phyloP scores from a whole-genome alignment of 495 filamentous ascomycete genomes.

The Penicillium maclennaniae region DNA sequence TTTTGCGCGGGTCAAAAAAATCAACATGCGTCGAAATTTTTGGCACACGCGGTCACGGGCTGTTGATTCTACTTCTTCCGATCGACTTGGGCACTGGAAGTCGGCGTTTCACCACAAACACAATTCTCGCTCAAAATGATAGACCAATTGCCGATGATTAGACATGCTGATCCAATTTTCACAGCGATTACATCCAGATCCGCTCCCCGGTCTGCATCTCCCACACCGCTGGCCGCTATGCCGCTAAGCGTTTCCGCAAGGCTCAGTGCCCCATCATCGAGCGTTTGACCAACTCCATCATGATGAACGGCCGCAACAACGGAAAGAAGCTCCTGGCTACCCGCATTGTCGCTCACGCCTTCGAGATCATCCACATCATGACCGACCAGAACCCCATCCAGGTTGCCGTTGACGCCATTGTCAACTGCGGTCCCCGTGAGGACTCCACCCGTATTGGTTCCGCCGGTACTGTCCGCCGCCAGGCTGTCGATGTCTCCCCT shows the following conservation, averaged over 20 bases:
- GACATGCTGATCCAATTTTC: constrained; percentile 17
- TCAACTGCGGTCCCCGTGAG: constrained; percentile 99
- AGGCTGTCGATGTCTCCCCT: constrained; percentile 99
- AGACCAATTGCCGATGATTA: neutral
- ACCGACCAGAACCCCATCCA: constrained; percentile 99
- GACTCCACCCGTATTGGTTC: constrained; percentile 99
- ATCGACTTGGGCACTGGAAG: neutral
- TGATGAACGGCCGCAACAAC: constrained; percentile 99
- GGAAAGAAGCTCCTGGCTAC: constrained; percentile 99
- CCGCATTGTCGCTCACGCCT: constrained; percentile 96
- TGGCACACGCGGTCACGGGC: neutral
- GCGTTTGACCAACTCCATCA: constrained; percentile 99
- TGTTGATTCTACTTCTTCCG: neutral
- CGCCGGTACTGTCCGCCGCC: constrained; percentile 97
- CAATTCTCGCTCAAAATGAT: neutral
- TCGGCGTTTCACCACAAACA: neutral
- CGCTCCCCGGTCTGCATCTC: constrained; percentile 96
- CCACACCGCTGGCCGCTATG: constrained; percentile 97
- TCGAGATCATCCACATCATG: constrained; percentile 99
- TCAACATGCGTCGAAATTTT: constrained; percentile 1
- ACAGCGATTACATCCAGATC: constrained; percentile 99
- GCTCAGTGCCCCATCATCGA: constrained; percentile 99
- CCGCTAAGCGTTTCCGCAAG: constrained; percentile 99
- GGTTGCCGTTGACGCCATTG: constrained; percentile 97
- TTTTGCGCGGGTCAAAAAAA: constrained; percentile 3